Base-by-base conservation (phyloP, 192 early-diverging fungal species). In the Podila epicladia region DNA sequence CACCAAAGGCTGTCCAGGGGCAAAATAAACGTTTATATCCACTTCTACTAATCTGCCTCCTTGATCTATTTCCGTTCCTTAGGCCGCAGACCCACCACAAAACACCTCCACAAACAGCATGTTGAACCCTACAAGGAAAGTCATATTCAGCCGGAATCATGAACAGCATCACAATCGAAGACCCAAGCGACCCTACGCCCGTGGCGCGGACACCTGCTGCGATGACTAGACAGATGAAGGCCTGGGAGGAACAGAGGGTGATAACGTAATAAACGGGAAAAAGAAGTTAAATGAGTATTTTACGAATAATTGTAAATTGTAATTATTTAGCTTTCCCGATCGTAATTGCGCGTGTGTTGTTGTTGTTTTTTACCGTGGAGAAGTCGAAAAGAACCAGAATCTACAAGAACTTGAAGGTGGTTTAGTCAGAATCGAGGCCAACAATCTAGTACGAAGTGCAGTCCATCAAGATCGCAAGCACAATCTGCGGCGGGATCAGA, bases 381-480 rank as follows among this genome's bases (percentile, higher is more conserved):
- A 88, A 79, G 32, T 89, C 85, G 73, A 94, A 93, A 9, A 94
- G 72, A 2, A 91, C 75, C 51, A 94, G 72, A 26, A 93, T 84
- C 32, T 87, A 68, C 58, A 91, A 26, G 65, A 89, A 93, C 65
- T 89, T 86, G 55, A 82, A 71, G 72, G 89, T 84, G 49, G 69
- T 71, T 0, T 77, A 68, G 2, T 62, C 64, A 0, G 83, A 22
- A 7, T 87, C 84, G 65, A 89, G 85, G 22, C 92, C 91, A 62
- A 93, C 90, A 91, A 94, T 91, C 38, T 76, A 92, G 71, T 91
- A 94, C 13, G 88, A 80, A 59, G 92, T 88, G 8, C 88, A 77
- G 9, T 89, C 87, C 88, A 91, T 89, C 32, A 91, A 58, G 15
- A 92, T 35, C 3, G 90, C 82, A 0, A 92, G 93, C 20, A 94